Evolutionary conservation across 2,329 filamentous ascomycete genomes (phyloP).

Genomic region (Microthyrium microscopicum): DNA sequence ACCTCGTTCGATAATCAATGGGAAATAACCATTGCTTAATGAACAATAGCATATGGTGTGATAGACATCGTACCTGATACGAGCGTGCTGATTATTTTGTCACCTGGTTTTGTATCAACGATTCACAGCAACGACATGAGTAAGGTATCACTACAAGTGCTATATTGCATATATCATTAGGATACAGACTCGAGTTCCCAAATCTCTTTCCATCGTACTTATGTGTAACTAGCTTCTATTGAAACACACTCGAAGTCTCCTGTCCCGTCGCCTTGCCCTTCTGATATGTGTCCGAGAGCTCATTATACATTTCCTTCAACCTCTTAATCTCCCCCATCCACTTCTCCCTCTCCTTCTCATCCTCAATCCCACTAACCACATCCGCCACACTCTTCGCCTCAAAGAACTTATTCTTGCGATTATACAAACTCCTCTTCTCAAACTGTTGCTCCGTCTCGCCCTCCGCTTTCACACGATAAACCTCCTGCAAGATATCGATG

Average conservation of each 20-base stretch:
- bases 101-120: too few species aligned
- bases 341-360: conserved; percentile 17
- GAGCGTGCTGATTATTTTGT: too few species aligned
- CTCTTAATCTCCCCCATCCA: conserved; percentile 28
- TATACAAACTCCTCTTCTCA: conserved; percentile 31
- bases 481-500: conserved; percentile 38
- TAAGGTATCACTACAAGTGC: too few species aligned
- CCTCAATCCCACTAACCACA: conserved; percentile 18
- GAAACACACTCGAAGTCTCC: conserved; percentile 6
- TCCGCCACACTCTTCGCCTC: conserved; percentile 11
- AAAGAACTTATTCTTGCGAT: conserved; percentile 41
- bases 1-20: too few species aligned
- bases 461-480: conserved; percentile 33
- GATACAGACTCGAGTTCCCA: too few species aligned
- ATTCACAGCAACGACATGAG: too few species aligned
- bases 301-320: conserved; percentile 32
- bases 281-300: conserved; percentile 6
- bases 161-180: too few species aligned
- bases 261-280: conserved; percentile 4
- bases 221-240: conserved; percentile 1
- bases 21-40: too few species aligned
- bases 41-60: too few species aligned
- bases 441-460: conserved; percentile 13
- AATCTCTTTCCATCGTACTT: too few species aligned
- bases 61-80: too few species aligned